phyloP scores from a whole-genome alignment of 352 stramenopile species.

The Pythium dissotocum region DNA sequence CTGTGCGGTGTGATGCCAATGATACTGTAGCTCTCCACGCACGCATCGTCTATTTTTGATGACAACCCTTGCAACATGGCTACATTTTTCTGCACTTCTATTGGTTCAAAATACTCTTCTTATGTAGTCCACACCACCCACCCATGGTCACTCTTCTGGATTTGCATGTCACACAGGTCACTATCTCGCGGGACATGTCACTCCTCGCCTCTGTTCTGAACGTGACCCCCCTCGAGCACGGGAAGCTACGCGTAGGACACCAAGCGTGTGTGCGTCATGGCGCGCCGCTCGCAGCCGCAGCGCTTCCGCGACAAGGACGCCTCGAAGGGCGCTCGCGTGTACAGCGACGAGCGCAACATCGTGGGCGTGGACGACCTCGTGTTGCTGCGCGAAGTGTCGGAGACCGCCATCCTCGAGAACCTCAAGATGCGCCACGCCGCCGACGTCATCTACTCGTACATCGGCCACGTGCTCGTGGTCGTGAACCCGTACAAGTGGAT shows the following conservation, averaged over 20 bases:
- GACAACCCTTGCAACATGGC: slow-evolving; percentile 11
- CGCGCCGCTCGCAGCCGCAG: slow-evolving; percentile 26
- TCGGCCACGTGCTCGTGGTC: slow-evolving; percentile 86
- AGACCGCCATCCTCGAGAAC: slow-evolving; percentile 87
- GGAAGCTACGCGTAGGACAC: neutral
- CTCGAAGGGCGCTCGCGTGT: slow-evolving; percentile 25
- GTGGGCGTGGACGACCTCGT: slow-evolving; percentile 86
- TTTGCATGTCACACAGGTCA: slow-evolving; percentile 7
- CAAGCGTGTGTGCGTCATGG: slow-evolving; percentile 9
- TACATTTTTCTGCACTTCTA: neutral
- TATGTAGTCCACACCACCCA: slow-evolving; percentile 15
- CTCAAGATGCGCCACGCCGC: slow-evolving; percentile 86
- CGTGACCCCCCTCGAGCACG: slow-evolving; percentile 9
- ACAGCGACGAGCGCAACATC: slow-evolving; percentile 65
- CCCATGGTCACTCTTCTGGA: slow-evolving; percentile 1
- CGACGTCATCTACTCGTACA: slow-evolving; percentile 89
- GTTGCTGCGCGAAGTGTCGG: slow-evolving; percentile 64
- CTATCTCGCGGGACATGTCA: slow-evolving; percentile 23
- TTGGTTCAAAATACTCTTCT: neutral
- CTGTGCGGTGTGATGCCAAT: neutral
- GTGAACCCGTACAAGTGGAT: slow-evolving; percentile 92
- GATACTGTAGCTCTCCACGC: neutral
- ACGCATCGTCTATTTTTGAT: neutral
- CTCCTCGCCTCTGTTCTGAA: slow-evolving; percentile 1
- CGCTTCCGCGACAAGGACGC: slow-evolving; percentile 22